Conservation (phyloP, 192 early-diverging fungal species). For the Backusella luteola region DNA sequence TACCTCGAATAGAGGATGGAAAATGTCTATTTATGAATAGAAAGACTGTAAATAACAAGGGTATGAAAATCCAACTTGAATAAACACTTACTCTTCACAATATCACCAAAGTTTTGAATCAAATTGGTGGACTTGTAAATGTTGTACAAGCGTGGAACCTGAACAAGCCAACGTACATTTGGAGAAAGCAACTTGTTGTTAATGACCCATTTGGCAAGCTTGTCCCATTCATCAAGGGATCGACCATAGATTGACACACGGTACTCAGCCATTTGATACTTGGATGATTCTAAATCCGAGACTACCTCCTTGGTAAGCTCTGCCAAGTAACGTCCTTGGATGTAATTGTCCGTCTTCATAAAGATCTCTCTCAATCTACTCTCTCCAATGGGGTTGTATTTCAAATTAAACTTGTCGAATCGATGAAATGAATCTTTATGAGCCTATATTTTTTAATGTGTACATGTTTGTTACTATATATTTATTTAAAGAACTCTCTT, state of each 20-base stretch:
- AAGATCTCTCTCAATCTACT: constrained; percentile 94
- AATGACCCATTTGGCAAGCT: constrained; percentile 89
- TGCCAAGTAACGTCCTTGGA: constrained; percentile 84
- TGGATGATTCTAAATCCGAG: constrained; percentile 85
- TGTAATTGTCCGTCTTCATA: constrained; percentile 92
- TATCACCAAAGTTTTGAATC: constrained; percentile 72
- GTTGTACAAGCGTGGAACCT: constrained; percentile 89
- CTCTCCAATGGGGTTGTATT: constrained; percentile 95
- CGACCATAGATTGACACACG: constrained; percentile 92
- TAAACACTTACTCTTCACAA: constrained; percentile 61
- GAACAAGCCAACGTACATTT: constrained; percentile 96
- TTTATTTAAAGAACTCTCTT: neutral
- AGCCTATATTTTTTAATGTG: constrained; percentile 27
- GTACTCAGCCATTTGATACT: constrained; percentile 95
- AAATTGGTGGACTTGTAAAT: constrained; percentile 70
- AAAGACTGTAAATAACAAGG: neutral
- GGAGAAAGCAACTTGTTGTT: constrained; percentile 86
- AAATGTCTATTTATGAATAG: constrained; percentile 57
- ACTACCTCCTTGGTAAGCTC: constrained; percentile 92
- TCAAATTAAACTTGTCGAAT: constrained; percentile 97
- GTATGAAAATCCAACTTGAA: neutral
- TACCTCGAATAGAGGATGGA: constrained; percentile 89
- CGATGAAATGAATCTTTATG: constrained; percentile 96
- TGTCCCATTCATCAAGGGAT: constrained; percentile 87
- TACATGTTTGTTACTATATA: neutral